Evolutionary conservation across 441 rosid genomes (phyloP).

Genomic region (Pelargonium citronellum): DNA sequence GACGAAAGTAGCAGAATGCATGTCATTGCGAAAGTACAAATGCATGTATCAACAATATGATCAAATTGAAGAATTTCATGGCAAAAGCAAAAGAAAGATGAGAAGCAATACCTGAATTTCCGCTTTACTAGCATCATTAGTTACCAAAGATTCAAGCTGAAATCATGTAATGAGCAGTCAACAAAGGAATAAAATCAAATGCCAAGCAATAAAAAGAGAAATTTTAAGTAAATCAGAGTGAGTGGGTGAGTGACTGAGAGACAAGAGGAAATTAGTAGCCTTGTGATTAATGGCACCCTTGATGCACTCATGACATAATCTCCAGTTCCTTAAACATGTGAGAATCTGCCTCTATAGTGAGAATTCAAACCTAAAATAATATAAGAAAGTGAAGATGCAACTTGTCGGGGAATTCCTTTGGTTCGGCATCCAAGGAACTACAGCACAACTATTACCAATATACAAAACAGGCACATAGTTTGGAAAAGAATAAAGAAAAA

Average conservation of each 20-base stretch:
- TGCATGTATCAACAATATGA: background rate
- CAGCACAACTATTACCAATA: conserved; percentile 1
- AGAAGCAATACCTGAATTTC: conserved; percentile 72
- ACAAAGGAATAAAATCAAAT: conserved; percentile 15
- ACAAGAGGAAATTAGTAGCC: background rate
- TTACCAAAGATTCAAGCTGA: conserved; percentile 81
- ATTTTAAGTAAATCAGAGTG: background rate
- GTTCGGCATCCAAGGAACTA: background rate
- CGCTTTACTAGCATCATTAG: conserved; percentile 60
- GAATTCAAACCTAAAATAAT: background rate
- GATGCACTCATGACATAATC: background rate
- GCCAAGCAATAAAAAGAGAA: background rate
- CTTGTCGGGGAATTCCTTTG: too few species aligned
- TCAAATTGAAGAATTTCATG: background rate
- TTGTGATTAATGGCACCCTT: background rate
- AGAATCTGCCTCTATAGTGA: background rate
- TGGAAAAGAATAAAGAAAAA: background rate
- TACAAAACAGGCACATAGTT: background rate
- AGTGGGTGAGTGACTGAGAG: background rate
- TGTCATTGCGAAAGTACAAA: background rate
- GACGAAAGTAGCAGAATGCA: too few species aligned
- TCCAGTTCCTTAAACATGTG: background rate
- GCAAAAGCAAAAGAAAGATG: conserved; percentile 3
- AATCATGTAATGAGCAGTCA: conserved; percentile 27
- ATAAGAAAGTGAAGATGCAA: background rate